Conservation (phyloP, 2,329 filamentous ascomycete species). For the Fusarium equiseti region DNA sequence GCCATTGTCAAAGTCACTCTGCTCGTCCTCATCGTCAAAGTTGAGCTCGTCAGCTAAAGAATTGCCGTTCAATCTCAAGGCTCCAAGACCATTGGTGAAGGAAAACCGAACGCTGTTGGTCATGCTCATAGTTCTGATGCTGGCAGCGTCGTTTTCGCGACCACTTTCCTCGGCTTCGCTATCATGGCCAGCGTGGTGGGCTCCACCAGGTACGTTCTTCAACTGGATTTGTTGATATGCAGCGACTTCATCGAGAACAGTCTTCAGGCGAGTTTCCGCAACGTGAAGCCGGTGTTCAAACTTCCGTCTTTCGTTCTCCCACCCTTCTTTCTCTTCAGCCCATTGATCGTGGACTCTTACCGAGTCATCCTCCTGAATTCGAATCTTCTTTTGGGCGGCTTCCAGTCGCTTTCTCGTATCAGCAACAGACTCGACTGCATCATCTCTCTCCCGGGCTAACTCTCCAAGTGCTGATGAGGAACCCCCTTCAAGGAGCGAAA, state of each 20-base stretch:
- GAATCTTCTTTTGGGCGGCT: conserved; percentile 78
- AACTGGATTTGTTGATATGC: conserved; percentile 70
- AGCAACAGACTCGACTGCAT: conserved; percentile 76
- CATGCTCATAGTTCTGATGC: conserved; percentile 78
- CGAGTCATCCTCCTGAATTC: conserved; percentile 84
- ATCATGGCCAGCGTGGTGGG: conserved; percentile 55
- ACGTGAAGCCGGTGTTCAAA: conserved; percentile 89
- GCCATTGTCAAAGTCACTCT: conserved; percentile 76
- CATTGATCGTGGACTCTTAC: conserved; percentile 82
- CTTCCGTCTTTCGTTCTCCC: conserved; percentile 85
- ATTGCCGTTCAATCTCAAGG: conserved; percentile 71
- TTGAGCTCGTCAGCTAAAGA: conserved; percentile 93
- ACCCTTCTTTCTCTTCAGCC: conserved; percentile 84
- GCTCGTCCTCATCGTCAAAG: conserved; percentile 82
- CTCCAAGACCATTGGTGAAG: conserved; percentile 68
- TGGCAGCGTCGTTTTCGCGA: conserved; percentile 77
- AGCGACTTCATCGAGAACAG: conserved; percentile 87
- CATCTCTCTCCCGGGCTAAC: conserved; percentile 86
- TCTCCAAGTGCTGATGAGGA: conserved; percentile 88
- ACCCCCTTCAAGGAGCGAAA: conserved; percentile 88
- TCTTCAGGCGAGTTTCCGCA: conserved; percentile 87
- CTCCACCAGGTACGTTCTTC: conserved; percentile 53
- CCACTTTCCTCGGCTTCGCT: conserved; percentile 71
- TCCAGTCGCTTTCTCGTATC: conserved; percentile 86
- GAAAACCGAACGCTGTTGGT: conserved; percentile 81